Conservation (phyloP, 805 yeast genomes). For the Ogataea allantospora region DNA sequence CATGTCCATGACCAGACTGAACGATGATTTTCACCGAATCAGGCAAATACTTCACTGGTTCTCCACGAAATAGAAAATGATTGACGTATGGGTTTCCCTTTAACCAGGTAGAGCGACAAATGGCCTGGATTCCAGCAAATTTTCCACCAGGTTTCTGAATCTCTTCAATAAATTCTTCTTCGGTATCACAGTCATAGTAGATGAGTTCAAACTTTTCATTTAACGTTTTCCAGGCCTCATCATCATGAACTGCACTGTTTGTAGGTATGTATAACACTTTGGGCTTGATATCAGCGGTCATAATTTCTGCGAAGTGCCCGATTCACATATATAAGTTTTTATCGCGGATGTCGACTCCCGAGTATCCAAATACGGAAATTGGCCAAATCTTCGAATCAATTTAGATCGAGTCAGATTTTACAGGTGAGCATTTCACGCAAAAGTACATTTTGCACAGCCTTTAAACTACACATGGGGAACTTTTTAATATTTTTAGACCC, state of each 20-base stretch:
- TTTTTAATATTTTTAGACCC: too few species aligned
- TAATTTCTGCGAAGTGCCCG: neutral
- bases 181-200: constrained; percentile 33
- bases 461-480: too few species aligned
- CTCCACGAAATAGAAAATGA: constrained; percentile 35
- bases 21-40: constrained; percentile 36
- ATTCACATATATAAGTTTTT: neutral
- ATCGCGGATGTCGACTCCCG: neutral
- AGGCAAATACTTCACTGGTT: constrained; percentile 34
- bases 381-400: too few species aligned
- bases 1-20: constrained; percentile 42
- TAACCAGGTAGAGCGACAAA: constrained; percentile 40
- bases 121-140: constrained; percentile 36
- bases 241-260: constrained; percentile 38
- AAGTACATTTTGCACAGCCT: too few species aligned
- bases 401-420: too few species aligned
- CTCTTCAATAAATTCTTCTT: constrained; percentile 37
- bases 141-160: constrained; percentile 35
- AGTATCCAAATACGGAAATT: neutral
- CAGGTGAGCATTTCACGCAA: too few species aligned
- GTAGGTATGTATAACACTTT: constrained; percentile 39
- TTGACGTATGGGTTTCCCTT: constrained; percentile 39
- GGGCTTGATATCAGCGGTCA: constrained; percentile 22
- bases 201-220: constrained; percentile 38
- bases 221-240: constrained; percentile 36